Evolutionary conservation across 1,284 basidiomycete species (phyloP).

Genomic region (Peniophora sp.): DNA sequence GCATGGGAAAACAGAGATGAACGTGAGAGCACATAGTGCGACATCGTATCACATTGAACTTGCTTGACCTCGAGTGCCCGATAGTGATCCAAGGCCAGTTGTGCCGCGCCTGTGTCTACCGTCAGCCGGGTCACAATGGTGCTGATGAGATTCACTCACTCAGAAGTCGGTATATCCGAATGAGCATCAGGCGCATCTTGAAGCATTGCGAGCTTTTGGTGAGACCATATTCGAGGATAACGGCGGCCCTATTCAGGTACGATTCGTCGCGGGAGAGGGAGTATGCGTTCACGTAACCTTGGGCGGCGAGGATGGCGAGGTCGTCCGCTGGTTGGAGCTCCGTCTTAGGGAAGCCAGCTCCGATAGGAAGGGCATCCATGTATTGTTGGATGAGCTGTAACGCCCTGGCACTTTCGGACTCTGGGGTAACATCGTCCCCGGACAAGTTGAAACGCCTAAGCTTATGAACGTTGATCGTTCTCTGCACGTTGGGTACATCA

Average conservation of each 20-base stretch:
- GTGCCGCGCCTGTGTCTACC: constrained; percentile 47
- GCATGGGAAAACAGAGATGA: constrained; percentile 75
- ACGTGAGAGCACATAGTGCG: constrained; percentile 70
- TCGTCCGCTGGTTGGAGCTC: constrained; percentile 88
- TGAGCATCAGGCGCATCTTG: constrained; percentile 64
- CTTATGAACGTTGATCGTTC: constrained; percentile 67
- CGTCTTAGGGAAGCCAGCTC: constrained; percentile 56
- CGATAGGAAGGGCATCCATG: constrained; percentile 56
- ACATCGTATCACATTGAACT: constrained; percentile 79
- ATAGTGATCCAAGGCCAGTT: constrained; percentile 69
- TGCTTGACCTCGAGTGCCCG: constrained; percentile 69
- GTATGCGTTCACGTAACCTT: constrained; percentile 63
- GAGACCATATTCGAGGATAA: constrained; percentile 65
- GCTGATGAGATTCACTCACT: constrained; percentile 41
- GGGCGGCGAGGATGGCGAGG: constrained; percentile 66
- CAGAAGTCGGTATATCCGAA: constrained; percentile 72
- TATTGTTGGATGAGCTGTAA: constrained; percentile 52
- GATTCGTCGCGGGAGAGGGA: constrained; percentile 41
- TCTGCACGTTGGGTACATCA: constrained; percentile 40
- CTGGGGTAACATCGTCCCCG: constrained; percentile 38
- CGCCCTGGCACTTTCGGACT: constrained; percentile 46
- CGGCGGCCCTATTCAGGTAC: constrained; percentile 55
- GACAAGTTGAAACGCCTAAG: constrained; percentile 53
- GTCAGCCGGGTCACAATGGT: no score
- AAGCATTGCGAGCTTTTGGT: constrained; percentile 73